These are phyloP conservation scores for Penicillium flavigenum DNA, from an alignment of 495 filamentous ascomycete genomes.

Conservation along the genomic window DNA sequence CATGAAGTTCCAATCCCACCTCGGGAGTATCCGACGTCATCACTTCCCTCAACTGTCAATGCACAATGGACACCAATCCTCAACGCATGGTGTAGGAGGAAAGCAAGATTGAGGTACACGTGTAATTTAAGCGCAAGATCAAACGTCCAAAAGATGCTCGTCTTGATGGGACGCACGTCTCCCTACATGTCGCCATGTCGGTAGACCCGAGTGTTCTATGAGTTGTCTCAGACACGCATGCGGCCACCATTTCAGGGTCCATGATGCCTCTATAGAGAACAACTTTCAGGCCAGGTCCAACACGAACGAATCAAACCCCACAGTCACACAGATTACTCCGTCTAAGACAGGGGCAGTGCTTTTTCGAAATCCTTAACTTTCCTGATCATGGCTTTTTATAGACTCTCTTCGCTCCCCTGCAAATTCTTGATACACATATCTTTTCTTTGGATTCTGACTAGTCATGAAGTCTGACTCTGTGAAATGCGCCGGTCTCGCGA, in stretches of 20 bases:
- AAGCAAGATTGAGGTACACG: not conserved
- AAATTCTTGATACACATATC: not conserved
- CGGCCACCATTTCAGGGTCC: not conserved
- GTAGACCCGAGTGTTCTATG: not conserved
- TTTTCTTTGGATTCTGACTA: not conserved
- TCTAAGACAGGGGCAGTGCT: constrained; percentile 1
- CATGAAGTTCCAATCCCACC: not conserved
- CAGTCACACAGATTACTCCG: not conserved
- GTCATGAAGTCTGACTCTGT: constrained; percentile 9
- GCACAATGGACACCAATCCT: not conserved
- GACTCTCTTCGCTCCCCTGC: not conserved
- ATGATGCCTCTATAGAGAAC: constrained; percentile 5
- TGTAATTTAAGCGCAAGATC: not conserved
- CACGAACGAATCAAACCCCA: constrained; percentile 1
- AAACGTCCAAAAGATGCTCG: not conserved
- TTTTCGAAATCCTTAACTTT: not conserved
- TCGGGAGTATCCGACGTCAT: constrained; percentile 10
- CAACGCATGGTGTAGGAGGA: not conserved
- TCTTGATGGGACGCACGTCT: not conserved
- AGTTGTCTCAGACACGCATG: not conserved
- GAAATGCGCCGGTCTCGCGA: constrained; percentile 1
- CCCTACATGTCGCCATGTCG: not conserved
- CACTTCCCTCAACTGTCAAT: not conserved
- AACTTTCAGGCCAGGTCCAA: not conserved
- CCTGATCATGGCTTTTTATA: not conserved